Evolutionary conservation across 176 grass and related monocot genomes (phyloP).

Genomic region (Aegilops umbellulata): DNA sequence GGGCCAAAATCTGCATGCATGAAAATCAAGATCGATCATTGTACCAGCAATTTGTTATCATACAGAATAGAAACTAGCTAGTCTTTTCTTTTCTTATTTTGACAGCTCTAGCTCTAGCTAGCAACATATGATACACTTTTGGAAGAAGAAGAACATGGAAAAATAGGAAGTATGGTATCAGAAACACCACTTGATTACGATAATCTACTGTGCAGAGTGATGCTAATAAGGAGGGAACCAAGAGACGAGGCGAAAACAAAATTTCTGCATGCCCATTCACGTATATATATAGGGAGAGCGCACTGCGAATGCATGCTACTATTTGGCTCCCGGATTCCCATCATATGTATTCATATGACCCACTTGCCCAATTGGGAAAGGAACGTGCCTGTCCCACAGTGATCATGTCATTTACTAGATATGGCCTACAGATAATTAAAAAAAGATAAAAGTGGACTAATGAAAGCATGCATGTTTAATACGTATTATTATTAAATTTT

Average conservation of each 20-base stretch:
- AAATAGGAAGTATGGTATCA: background rate
- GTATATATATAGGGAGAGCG: background rate
- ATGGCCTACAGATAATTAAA: constrained; percentile 9
- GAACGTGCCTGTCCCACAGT: constrained; percentile 23
- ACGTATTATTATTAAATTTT: background rate
- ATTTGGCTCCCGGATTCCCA: constrained; percentile 30
- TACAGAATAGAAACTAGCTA: background rate
- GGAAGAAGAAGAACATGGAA: background rate
- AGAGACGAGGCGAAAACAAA: background rate
- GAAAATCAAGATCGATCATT: background rate
- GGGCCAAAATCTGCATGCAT: constrained; percentile 78
- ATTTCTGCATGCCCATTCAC: background rate
- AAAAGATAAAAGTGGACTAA: constrained; percentile 3
- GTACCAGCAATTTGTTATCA: background rate
- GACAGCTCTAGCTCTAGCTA: background rate
- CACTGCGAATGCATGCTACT: constrained; percentile 28
- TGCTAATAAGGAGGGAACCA: background rate
- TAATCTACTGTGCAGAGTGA: background rate
- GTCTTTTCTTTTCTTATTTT: background rate
- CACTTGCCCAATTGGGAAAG: constrained; percentile 51
- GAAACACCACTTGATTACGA: background rate
- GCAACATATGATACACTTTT: too few relatives aligned
- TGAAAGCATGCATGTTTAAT: background rate
- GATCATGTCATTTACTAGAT: constrained; percentile 39
- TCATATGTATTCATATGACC: constrained; percentile 43